Conservation (phyloP, 2,329 filamentous ascomycete species). For the Sarocladium brachiariae region DNA sequence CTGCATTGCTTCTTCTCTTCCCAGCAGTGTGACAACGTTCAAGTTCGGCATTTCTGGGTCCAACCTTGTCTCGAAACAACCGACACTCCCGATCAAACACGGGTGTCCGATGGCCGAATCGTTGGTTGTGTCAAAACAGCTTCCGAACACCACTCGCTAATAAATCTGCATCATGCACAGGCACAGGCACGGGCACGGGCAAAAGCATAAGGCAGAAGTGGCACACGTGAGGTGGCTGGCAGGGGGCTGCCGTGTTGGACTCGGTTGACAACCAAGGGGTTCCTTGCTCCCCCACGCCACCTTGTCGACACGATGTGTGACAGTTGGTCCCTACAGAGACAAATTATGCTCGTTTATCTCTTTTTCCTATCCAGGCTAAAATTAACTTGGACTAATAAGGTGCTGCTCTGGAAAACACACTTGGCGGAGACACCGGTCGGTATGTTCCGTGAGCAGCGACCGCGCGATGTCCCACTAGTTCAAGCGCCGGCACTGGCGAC, state of each 20-base stretch:
- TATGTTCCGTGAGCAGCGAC: too few relatives aligned
- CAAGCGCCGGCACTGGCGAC: too few relatives aligned
- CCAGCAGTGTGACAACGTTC: neutral
- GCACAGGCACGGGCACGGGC: neutral
- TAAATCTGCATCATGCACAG: neutral
- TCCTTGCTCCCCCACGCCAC: neutral
- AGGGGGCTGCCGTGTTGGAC: neutral
- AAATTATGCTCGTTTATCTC: too few relatives aligned
- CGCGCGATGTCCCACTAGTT: too few relatives aligned
- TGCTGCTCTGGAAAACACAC: too few relatives aligned
- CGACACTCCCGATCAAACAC: neutral
- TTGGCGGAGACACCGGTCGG: too few relatives aligned
- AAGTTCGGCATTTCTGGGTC: neutral
- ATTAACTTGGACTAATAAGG: too few relatives aligned
- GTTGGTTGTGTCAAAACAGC: neutral
- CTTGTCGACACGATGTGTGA: neutral
- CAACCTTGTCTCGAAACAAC: neutral
- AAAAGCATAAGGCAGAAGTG: too few relatives aligned
- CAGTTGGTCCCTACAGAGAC: too few relatives aligned
- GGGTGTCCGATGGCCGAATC: neutral
- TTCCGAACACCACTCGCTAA: neutral
- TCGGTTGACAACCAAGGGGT: conserved; percentile 4
- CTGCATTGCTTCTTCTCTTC: neutral
- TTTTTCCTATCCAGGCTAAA: too few relatives aligned
- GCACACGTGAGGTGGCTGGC: neutral